Evolutionary conservation across 179 eudicot species (phyloP), one percentile per base, ranked within the genome.

Genomic region (Spergularia azorica): DNA sequence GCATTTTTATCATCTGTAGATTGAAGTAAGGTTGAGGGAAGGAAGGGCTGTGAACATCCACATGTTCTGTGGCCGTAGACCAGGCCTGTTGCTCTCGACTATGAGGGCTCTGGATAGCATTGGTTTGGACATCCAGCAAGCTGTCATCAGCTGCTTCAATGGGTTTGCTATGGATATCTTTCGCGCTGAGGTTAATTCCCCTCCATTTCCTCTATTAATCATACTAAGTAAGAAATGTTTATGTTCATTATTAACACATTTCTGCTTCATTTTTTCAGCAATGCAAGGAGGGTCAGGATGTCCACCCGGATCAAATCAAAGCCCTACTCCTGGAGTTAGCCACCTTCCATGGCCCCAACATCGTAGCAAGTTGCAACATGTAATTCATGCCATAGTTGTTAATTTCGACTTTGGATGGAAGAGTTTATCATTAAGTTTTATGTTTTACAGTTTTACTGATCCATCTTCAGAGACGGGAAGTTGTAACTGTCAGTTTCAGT

Each of bases 91-190:
- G 83, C 89, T 93, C 46, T 93, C 98, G 18, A 87, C 97, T 2
- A 87, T 95, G 96, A 88, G 88, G 85, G 90, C 98, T 59, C 82
- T 95, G 73, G 98, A 93, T 71, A 82, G 80, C 39, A 89, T 95
- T 26, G 98, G 97, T 32, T 79, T 95, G 43, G 98, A 95, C 80
- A 86, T 95, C 67, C 98, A 95, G 78, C 98, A 95, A 85, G 98
- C 98, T 9, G 98, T 95, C 18, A 91, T 95, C 73, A 95, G 98
- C 85, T 95, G 97, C 86, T 93, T 95, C 89, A 95, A 95, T 76
- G 98, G 98, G 1, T 95, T 95, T 73, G 95, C 98, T 12, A 77
- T 94, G 88, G 98, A 94, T 73, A 84, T 94, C 75, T 94, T 94
- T 70, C 87, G 97, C 15, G 98, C 98, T 79, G 98, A 94, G 98